A percentile compares a stretch with the other conserved stretches of the same genome.
These are phyloP conservation scores for Erodium maritimum DNA, from an alignment of 345 rosid species.

Conservation along the genomic window DNA sequence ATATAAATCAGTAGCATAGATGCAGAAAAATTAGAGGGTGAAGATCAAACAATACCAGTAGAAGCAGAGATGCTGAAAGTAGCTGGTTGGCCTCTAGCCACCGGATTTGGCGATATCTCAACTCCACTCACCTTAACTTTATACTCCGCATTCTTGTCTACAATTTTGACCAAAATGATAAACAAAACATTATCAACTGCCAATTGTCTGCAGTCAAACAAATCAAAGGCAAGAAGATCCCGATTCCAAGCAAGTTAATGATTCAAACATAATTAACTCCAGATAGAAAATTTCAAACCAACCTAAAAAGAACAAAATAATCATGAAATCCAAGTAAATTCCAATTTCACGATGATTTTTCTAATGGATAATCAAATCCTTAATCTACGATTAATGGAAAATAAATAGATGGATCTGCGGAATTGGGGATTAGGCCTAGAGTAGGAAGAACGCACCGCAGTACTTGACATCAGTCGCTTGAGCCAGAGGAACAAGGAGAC, in stretches of 20 bases:
- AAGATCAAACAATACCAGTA: constrained; percentile 26
- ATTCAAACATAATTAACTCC: neutral
- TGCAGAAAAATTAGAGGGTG: neutral
- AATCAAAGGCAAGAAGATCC: neutral
- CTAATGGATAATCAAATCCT: neutral
- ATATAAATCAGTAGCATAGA: neutral
- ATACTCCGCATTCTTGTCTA: constrained; percentile 48
- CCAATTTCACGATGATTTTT: no score
- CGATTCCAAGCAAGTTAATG: neutral
- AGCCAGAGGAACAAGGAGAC: constrained; percentile 23
- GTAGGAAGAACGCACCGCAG: constrained; percentile 36
- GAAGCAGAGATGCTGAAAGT: constrained; percentile 61
- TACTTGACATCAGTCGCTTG: constrained; percentile 43
- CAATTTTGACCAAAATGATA: constrained; percentile 5
- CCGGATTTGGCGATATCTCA: constrained; percentile 55
- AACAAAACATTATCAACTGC: neutral
- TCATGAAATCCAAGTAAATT: no score
- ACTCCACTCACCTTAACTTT: constrained; percentile 49
- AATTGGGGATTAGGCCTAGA: neutral
- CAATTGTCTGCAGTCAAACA: neutral
- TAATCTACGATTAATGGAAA: neutral
- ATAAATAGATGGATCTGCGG: neutral
- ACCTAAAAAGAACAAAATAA: no score
- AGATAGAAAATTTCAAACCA: no score
- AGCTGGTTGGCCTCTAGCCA: constrained; percentile 39